Conservation (phyloP, 306 rosid genomes). For the Dicorynia guianensis region DNA sequence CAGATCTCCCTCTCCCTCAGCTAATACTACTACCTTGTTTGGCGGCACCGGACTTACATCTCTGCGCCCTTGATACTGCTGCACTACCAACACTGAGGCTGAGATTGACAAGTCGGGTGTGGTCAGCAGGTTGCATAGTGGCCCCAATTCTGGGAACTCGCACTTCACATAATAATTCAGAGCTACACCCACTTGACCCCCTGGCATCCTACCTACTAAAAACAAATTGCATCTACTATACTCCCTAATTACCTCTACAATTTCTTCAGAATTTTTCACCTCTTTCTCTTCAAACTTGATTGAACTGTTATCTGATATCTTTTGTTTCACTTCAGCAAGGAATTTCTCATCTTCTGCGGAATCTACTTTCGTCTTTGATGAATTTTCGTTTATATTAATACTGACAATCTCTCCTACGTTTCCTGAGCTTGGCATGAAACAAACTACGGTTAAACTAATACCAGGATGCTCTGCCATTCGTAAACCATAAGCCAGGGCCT, state of each 20-base stretch:
- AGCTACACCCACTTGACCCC: conserved; percentile 50
- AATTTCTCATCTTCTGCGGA: conserved; percentile 43
- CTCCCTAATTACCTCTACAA: conserved; percentile 38
- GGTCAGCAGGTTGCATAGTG: conserved; percentile 56
- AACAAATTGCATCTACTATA: conserved; percentile 53
- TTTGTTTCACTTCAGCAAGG: conserved; percentile 43
- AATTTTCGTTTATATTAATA: conserved; percentile 29
- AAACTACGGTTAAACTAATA: conserved; percentile 48
- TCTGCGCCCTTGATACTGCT: conserved; percentile 46
- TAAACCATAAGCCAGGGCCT: conserved; percentile 69
- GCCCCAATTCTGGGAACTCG: conserved; percentile 67
- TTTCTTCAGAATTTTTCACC: conserved; percentile 43
- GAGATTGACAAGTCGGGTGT: conserved; percentile 47
- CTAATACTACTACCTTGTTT: conserved; percentile 21
- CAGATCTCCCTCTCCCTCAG: conserved; percentile 26
- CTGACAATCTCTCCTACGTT: conserved; percentile 35
- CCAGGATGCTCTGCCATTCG: conserved; percentile 83
- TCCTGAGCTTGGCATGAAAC: conserved; percentile 38
- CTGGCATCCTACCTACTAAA: conserved; percentile 59
- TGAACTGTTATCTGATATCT: conserved; percentile 30
- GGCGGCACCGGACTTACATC: conserved; percentile 2
- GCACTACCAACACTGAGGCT: conserved; percentile 70
- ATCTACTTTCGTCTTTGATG: background rate
- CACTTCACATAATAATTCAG: conserved; percentile 40
- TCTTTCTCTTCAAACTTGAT: conserved; percentile 50